Evolutionary conservation across 2,329 filamentous ascomycete species (phyloP).

Genomic region (Claviceps humidiphila): DNA sequence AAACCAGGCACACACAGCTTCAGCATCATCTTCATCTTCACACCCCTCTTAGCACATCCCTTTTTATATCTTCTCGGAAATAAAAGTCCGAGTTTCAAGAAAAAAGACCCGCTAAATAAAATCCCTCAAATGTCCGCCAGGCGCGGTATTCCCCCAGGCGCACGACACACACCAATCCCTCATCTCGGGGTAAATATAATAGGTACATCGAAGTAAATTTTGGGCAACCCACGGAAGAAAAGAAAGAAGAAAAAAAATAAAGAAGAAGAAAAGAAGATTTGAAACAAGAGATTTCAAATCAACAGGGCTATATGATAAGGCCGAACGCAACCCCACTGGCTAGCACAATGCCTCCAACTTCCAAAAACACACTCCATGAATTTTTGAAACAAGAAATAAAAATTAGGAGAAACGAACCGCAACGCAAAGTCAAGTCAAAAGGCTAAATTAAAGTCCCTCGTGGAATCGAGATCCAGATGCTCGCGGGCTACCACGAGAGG

Average conservation of each 20-base stretch:
- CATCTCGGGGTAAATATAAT: conserved; percentile 1
- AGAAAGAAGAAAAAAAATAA: too few species aligned
- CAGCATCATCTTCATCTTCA: too few species aligned
- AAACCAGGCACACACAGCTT: too few species aligned
- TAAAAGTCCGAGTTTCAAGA: too few species aligned
- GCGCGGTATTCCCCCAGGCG: too few species aligned
- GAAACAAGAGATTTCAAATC: not conserved
- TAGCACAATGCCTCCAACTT: not conserved
- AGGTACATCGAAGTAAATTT: conserved; percentile 4
- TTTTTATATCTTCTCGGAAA: too few species aligned
- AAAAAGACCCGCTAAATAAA: too few species aligned
- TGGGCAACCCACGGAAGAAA: too few species aligned
- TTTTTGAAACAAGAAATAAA: not conserved
- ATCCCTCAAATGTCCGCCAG: too few species aligned
- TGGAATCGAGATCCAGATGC: conserved; percentile 27
- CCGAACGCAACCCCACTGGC: not conserved
- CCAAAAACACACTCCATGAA: not conserved
- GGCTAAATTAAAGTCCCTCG: conserved; percentile 22
- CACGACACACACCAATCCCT: conserved; percentile 1
- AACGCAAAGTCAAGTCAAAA: not conserved
- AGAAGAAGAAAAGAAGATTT: not conserved
- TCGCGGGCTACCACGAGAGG: conserved; percentile 21
- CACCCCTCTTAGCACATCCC: too few species aligned
- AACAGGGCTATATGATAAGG: not conserved
- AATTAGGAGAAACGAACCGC: not conserved